Conservation (phyloP, 1,284 basidiomycete genomes). For the Ceratobasidium sp. region DNA sequence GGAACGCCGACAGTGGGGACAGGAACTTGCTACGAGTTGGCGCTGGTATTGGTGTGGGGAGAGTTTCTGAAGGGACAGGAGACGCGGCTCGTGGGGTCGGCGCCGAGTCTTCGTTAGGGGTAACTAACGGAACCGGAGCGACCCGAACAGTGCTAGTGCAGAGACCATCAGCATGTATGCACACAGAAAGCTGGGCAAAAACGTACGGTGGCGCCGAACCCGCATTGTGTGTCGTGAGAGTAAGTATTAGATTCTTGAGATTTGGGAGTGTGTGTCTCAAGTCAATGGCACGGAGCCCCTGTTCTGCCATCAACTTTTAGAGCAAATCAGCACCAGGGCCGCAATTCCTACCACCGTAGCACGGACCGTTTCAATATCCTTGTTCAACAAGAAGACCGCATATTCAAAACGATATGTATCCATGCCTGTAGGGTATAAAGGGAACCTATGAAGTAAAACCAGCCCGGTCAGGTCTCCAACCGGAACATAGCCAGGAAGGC, state of each 20-base stretch:
- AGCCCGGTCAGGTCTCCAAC: constrained; percentile 44
- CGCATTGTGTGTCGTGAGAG: constrained; percentile 73
- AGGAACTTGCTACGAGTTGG: constrained; percentile 46
- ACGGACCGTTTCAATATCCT: constrained; percentile 92
- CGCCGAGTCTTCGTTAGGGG: constrained; percentile 16
- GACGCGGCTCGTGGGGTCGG: constrained; percentile 32
- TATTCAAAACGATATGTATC: constrained; percentile 98
- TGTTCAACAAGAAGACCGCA: constrained; percentile 96
- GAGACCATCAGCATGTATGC: not conserved
- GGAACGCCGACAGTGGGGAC: constrained; percentile 46
- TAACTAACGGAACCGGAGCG: not conserved
- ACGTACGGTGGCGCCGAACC: constrained; percentile 41
- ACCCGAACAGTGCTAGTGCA: constrained; percentile 17
- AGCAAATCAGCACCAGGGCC: constrained; percentile 46
- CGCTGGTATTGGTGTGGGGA: constrained; percentile 7
- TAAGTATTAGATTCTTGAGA: constrained; percentile 91
- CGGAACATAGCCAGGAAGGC: constrained; percentile 17
- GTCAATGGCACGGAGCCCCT: constrained; percentile 87
- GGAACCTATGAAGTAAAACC: constrained; percentile 71
- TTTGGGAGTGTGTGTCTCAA: constrained; percentile 97
- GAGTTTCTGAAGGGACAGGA: constrained; percentile 1
- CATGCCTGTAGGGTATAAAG: constrained; percentile 92
- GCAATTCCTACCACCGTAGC: constrained; percentile 32
- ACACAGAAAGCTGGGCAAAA: not conserved
- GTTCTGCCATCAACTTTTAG: constrained; percentile 85